Conservation (phyloP, 2,329 filamentous ascomycete species). For the Pestalotiopsis sp. region DNA sequence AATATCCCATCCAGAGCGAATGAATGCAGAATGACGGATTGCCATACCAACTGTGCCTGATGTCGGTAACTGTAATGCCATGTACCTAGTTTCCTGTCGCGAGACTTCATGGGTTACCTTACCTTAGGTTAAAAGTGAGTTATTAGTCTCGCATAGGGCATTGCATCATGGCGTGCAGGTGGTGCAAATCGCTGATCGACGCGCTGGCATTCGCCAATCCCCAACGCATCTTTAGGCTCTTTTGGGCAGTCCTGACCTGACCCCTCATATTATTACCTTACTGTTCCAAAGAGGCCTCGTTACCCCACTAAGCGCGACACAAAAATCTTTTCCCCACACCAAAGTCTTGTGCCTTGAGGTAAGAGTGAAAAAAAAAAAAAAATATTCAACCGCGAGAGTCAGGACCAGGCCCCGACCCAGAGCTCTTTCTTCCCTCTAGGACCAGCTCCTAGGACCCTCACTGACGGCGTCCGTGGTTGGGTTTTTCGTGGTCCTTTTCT, state of each 20-base stretch:
- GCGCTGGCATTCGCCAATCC: conserved; percentile 15
- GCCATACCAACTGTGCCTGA: background rate
- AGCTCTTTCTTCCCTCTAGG: background rate
- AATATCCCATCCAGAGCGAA: background rate
- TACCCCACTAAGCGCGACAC: conserved; percentile 10
- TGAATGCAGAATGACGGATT: background rate
- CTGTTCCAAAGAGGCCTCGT: conserved; percentile 10
- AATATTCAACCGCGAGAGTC: background rate
- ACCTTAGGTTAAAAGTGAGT: background rate
- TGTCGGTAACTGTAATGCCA: no score
- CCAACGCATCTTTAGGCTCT: background rate
- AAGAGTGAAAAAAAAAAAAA: background rate
- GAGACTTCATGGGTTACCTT: no score
- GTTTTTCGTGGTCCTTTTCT: background rate
- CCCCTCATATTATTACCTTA: conserved; percentile 7
- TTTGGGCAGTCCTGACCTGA: conserved; percentile 6
- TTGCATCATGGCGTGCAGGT: conserved; percentile 12
- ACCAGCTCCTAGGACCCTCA: conserved; percentile 1
- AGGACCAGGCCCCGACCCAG: background rate
- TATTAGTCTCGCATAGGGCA: conserved; percentile 7
- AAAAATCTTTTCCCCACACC: conserved; percentile 9
- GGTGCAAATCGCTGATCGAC: conserved; percentile 3
- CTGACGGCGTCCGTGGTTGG: background rate
- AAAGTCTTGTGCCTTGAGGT: background rate
- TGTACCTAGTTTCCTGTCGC: background rate